Evolutionary conservation across 2,329 filamentous ascomycete genomes (phyloP), one percentile per base, ranked within the genome.

Genomic region (Harringtonia aguacate): DNA sequence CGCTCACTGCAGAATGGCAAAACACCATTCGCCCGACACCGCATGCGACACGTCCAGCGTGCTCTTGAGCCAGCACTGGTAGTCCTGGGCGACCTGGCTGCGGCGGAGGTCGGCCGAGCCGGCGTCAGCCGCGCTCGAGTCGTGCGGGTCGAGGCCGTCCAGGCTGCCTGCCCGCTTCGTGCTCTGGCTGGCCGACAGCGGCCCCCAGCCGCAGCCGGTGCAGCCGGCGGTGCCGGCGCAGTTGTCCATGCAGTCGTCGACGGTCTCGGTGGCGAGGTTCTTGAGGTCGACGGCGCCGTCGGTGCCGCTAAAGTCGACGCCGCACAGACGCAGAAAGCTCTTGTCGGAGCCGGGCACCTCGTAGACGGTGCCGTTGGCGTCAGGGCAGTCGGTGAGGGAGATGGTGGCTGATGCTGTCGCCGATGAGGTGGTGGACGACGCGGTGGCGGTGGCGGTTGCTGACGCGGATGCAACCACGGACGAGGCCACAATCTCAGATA

Each of bases 281-380:
- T 45, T 38, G 4, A 58, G 41, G 36, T 59, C 57, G 15, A 52
- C 52, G 31, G 64, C 62, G n/a, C 54, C 53, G 17, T 48, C 52
- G 2, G 46, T 47, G n/a, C 61, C 60, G 47, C 56, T 61, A 52
- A 66, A 70, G 54, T 73, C 69, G 44, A 70, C 52, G 27, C 66
- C 68, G 53, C 69, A 72, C 17, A 66, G 42, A 8, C 65, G 67
- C 20, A 64, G 50, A 56, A 72, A 73, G 9, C 46, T 53, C 48
- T 62, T 65, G 8, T 60, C 52, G 4, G 64, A 65, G 9, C 60
- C 59, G 1, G 65, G 61, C 1, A 68, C 65, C 21, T 55, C 42
- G 50, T 66, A 71, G n/a, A 59, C 51, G 2, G 68, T 70, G 43
- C 65, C 63, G 52, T 70, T 69, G 14, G 62, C 59, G 1, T 56